Conservation (phyloP, 176 grass and related monocot species). For the Ensete glaucum region DNA sequence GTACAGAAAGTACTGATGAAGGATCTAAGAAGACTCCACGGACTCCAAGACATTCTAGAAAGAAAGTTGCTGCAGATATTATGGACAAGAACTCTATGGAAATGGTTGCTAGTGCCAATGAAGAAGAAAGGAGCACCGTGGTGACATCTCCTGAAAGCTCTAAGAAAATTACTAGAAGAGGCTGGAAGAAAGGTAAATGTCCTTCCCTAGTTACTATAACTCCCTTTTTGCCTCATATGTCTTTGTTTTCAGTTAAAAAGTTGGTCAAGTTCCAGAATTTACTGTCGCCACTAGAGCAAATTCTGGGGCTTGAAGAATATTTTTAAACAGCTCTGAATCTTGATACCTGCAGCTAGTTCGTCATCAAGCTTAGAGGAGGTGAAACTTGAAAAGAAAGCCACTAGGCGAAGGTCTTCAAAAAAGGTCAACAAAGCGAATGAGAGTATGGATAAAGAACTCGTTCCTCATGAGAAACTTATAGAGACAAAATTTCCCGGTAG, state of each 20-base stretch:
- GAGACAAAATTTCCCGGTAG: constrained; percentile 13
- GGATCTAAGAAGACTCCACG: constrained; percentile 23
- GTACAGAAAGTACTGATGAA: constrained; percentile 26
- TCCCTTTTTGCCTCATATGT: neutral
- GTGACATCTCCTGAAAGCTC: constrained; percentile 33
- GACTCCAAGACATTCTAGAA: constrained; percentile 33
- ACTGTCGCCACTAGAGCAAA: neutral
- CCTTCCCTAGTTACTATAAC: neutral
- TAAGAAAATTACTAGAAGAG: constrained; percentile 34
- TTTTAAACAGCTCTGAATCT: neutral
- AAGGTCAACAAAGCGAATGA: neutral
- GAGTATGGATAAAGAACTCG: neutral
- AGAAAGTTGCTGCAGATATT: constrained; percentile 29
- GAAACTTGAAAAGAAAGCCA: constrained; percentile 30
- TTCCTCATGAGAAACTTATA: constrained; percentile 9
- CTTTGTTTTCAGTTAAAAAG: neutral
- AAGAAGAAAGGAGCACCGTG: constrained; percentile 20
- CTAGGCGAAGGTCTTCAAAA: constrained; percentile 42
- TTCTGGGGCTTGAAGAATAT: neutral
- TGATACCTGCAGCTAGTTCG: constrained; percentile 25
- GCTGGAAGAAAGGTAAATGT: constrained; percentile 49
- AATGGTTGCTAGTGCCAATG: neutral
- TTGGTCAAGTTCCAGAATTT: neutral
- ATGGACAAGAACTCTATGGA: constrained; percentile 5
- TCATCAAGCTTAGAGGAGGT: constrained; percentile 27